Percentiles rank a stretch among this genome's conserved stretches.
phyloP scores from a whole-genome alignment of 2,329 filamentous ascomycete species.

The Ceratocystis colombiana region DNA sequence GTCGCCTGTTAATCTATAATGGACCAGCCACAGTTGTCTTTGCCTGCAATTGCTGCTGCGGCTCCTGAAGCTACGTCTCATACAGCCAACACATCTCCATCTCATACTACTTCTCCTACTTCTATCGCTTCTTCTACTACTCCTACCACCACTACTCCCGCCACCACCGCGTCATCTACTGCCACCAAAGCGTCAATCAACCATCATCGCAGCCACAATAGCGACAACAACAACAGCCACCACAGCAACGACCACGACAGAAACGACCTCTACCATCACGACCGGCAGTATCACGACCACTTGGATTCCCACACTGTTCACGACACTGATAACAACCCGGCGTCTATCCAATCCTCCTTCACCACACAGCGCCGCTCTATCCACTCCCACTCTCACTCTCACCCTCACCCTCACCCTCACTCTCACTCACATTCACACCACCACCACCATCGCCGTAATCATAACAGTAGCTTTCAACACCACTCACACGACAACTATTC shows the following conservation, averaged over 20 bases:
- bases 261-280: not conserved
- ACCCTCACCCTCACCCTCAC: not conserved
- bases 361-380: no score
- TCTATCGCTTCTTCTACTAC: not conserved
- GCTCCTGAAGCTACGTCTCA: conserved; percentile 9
- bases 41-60: conserved; percentile 1
- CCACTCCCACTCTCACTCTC: not conserved
- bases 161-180: conserved; percentile 12
- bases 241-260: not conserved
- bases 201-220: not conserved
- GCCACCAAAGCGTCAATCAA: conserved; percentile 4
- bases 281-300: conserved; percentile 3
- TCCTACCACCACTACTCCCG: conserved; percentile 10
- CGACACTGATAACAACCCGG: no score
- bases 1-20: conserved; percentile 12
- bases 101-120: not conserved
- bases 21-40: conserved; percentile 13
- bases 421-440: not conserved
- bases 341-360: no score
- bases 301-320: not conserved
- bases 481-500: conserved; percentile 8
- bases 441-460: not conserved
- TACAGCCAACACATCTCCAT: not conserved
- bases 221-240: not conserved
- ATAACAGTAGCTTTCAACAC: not conserved